Conservation (phyloP, 106 monocot species). For the Dendrobium chrysotoxum region DNA sequence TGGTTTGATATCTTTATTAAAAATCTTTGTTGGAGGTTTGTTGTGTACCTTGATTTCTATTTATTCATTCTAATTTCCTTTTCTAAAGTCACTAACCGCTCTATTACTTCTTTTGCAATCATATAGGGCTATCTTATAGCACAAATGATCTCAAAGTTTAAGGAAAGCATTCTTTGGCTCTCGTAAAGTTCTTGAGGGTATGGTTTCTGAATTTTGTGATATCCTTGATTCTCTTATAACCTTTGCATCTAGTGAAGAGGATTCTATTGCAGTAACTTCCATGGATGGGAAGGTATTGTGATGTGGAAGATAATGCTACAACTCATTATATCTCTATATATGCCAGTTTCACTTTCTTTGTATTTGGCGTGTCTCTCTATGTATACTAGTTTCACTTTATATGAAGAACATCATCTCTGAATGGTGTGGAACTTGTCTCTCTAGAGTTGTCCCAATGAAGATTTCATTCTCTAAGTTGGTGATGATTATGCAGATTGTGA, state of each 20-base stretch:
- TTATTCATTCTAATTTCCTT: background rate
- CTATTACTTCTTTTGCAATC: conserved; percentile 3
- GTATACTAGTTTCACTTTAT: no score
- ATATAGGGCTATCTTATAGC: conserved; percentile 58
- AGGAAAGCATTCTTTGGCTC: conserved; percentile 46
- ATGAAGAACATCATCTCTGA: no score
- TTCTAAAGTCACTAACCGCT: no score
- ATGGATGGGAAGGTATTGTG: conserved; percentile 64
- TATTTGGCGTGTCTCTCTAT: no score
- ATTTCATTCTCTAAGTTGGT: no score
- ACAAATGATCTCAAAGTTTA: conserved; percentile 67
- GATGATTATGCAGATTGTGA: no score
- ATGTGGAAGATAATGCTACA: no score
- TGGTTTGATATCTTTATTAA: conserved; percentile 88
- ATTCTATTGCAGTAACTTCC: conserved; percentile 42
- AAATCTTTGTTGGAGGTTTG: conserved; percentile 80
- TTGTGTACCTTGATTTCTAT: background rate
- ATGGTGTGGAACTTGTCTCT: no score
- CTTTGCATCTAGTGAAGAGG: conserved; percentile 54
- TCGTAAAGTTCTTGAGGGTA: conserved; percentile 69
- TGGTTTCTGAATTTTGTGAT: background rate
- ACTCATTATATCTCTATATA: no score
- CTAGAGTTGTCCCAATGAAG: no score
- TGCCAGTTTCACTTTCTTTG: no score
- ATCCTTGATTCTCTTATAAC: conserved; percentile 31